Conservation (phyloP, 345 rosid species). For the Hevea brasiliensis region DNA sequence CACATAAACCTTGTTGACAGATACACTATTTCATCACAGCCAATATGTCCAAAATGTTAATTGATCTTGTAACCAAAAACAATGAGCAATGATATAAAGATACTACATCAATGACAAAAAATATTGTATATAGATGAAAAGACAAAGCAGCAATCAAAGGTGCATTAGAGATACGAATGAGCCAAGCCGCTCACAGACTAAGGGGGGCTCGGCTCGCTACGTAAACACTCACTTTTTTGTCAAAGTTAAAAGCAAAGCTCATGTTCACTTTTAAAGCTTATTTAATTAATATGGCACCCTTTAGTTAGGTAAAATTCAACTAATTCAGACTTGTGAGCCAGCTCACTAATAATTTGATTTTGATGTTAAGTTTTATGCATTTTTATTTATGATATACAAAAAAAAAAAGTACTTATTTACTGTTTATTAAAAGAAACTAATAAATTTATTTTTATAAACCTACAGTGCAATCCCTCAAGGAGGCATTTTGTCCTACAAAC, state of each 20-base stretch:
- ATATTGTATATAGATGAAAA: background rate
- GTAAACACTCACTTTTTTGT: too few species aligned
- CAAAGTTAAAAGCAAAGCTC: background rate
- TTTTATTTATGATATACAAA: too few species aligned
- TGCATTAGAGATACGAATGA: too few species aligned
- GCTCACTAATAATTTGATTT: background rate
- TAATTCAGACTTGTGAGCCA: background rate
- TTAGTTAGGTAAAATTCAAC: background rate
- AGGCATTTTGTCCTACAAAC: background rate
- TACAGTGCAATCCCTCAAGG: background rate
- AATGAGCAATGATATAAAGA: background rate
- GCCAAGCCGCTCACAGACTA: too few species aligned
- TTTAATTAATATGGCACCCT: background rate
- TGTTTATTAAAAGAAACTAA: too few species aligned
- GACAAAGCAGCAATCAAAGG: background rate
- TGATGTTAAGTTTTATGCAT: too few species aligned
- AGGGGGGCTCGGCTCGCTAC: too few species aligned
- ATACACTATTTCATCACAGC: background rate
- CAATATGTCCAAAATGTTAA: too few species aligned
- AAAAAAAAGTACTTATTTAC: too few species aligned
- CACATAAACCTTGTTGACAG: background rate
- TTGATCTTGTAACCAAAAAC: too few species aligned
- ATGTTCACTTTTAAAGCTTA: background rate
- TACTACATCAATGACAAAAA: background rate
- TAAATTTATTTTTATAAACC: background rate